phyloP scores from a whole-genome alignment of 2,329 filamentous ascomycete genomes.

The Penicillium sp. region DNA sequence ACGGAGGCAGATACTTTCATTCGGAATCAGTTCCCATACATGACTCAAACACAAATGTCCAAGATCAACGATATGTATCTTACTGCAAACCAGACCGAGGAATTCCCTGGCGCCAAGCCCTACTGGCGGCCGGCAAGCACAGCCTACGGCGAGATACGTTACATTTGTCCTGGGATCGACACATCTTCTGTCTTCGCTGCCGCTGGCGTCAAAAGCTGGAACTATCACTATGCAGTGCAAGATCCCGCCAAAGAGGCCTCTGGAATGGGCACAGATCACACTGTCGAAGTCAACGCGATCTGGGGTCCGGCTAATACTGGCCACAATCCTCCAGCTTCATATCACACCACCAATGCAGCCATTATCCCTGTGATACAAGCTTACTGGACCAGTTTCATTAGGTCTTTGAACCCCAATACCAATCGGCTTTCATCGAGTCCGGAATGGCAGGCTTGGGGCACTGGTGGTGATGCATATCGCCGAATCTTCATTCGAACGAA shows the following conservation, averaged over 20 bases:
- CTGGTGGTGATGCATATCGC: constrained; percentile 28
- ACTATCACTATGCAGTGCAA: constrained; percentile 68
- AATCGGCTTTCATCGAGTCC: constrained; percentile 49
- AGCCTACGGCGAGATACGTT: constrained; percentile 64
- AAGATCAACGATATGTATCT: constrained; percentile 59
- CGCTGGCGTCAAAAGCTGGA: constrained; percentile 52
- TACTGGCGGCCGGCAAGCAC: constrained; percentile 61
- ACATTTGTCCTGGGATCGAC: constrained; percentile 63
- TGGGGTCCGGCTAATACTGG: constrained; percentile 62
- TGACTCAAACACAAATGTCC: constrained; percentile 53
- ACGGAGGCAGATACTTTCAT: constrained; percentile 57
- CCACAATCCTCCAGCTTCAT: constrained; percentile 54
- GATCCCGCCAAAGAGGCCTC: constrained; percentile 54
- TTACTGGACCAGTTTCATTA: constrained; percentile 75
- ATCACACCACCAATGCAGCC: constrained; percentile 55
- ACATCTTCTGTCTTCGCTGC: constrained; percentile 48
- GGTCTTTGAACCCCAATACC: constrained; percentile 64
- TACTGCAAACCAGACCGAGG: constrained; percentile 42
- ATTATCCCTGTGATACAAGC: constrained; percentile 63
- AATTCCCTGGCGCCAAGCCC: constrained; percentile 50
- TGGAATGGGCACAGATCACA: constrained; percentile 66
- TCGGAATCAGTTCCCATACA: constrained; percentile 56
- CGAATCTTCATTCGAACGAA: constrained; percentile 48
- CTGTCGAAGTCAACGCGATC: constrained; percentile 64
- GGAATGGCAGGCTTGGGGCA: constrained; percentile 51